These are phyloP conservation scores for Tolypocladium tundrense DNA, from an alignment of 2,329 filamentous ascomycete species.

Conservation along the genomic window DNA sequence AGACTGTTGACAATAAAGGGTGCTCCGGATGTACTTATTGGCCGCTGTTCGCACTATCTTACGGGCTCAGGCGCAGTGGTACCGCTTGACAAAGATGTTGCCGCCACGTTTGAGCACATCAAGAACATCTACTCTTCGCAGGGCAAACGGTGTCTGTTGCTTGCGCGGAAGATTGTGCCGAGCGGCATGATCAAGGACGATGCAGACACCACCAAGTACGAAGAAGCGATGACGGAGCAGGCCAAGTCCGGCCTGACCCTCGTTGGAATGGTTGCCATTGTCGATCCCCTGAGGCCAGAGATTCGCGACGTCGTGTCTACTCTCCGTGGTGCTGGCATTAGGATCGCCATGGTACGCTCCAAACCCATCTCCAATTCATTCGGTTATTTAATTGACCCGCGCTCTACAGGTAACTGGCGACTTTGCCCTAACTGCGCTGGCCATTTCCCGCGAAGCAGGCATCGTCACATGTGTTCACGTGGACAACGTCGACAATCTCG, in stretches of 20 bases:
- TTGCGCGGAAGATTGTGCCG: slow-evolving; percentile 50
- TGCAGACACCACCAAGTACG: slow-evolving; percentile 33
- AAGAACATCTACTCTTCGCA: slow-evolving; percentile 61
- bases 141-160: slow-evolving; percentile 56
- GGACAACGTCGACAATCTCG: slow-evolving; percentile 43
- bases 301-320: slow-evolving; percentile 57
- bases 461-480: slow-evolving; percentile 51
- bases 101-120: slow-evolving; percentile 39
- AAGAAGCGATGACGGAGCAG: slow-evolving; percentile 46
- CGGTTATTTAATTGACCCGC: not conserved
- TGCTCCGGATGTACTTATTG: slow-evolving; percentile 63
- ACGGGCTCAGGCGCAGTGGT: slow-evolving; percentile 42
- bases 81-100: slow-evolving; percentile 34
- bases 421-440: slow-evolving; percentile 62
- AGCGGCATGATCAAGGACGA: slow-evolving; percentile 25
- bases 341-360: slow-evolving; percentile 59
- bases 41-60: slow-evolving; percentile 49
- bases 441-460: slow-evolving; percentile 62
- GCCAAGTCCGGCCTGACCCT: slow-evolving; percentile 52
- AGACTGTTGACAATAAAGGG: slow-evolving; percentile 67
- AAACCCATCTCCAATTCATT: not conserved
- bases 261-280: slow-evolving; percentile 65
- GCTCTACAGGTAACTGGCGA: slow-evolving; percentile 55
- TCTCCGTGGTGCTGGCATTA: slow-evolving; percentile 58
- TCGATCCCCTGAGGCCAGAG: slow-evolving; percentile 67